phyloP scores from a whole-genome alignment of 2,329 filamentous ascomycete species.

The Stemphylium vesicarium region DNA sequence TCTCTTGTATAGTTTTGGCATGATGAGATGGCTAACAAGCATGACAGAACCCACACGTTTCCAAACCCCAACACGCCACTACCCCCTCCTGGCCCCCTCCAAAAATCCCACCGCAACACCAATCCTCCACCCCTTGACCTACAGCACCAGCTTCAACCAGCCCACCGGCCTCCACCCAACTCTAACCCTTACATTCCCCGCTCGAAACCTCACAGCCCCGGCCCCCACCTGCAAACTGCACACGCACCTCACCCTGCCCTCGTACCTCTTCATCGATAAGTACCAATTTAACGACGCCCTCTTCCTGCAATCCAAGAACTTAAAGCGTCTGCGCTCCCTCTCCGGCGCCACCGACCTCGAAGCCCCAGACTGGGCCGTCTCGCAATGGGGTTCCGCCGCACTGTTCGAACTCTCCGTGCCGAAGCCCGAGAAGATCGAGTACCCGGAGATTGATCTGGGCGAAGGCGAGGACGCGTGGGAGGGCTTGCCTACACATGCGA shows the following conservation, averaged over 20 bases:
- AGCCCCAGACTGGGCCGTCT: slow-evolving; percentile 80
- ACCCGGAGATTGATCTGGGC: slow-evolving; percentile 11
- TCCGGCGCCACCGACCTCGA: slow-evolving; percentile 86
- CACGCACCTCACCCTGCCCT: slow-evolving; percentile 82
- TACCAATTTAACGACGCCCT: slow-evolving; percentile 81
- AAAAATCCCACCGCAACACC: slow-evolving; percentile 23
- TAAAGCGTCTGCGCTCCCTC: slow-evolving; percentile 70
- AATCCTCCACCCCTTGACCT: slow-evolving; percentile 61
- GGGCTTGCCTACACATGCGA: slow-evolving; percentile 24
- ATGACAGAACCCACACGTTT: slow-evolving; percentile 74
- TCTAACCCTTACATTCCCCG: slow-evolving; percentile 72
- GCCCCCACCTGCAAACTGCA: slow-evolving; percentile 69
- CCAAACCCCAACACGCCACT: slow-evolving; percentile 84
- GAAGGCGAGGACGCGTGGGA: not conserved
- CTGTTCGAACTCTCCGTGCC: slow-evolving; percentile 74
- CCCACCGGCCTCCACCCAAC: slow-evolving; percentile 87
- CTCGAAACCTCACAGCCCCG: slow-evolving; percentile 55
- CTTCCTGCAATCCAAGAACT: slow-evolving; percentile 81
- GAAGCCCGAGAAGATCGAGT: slow-evolving; percentile 2
- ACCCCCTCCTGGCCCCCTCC: slow-evolving; percentile 53
- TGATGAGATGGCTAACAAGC: not conserved
- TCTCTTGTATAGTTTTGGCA: too few species aligned
- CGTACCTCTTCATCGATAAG: slow-evolving; percentile 80
- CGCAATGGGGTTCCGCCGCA: slow-evolving; percentile 78
- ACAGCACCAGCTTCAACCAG: slow-evolving; percentile 67